phyloP scores from a whole-genome alignment of 176 grass and related monocot genomes.

The Cocos nucifera region DNA sequence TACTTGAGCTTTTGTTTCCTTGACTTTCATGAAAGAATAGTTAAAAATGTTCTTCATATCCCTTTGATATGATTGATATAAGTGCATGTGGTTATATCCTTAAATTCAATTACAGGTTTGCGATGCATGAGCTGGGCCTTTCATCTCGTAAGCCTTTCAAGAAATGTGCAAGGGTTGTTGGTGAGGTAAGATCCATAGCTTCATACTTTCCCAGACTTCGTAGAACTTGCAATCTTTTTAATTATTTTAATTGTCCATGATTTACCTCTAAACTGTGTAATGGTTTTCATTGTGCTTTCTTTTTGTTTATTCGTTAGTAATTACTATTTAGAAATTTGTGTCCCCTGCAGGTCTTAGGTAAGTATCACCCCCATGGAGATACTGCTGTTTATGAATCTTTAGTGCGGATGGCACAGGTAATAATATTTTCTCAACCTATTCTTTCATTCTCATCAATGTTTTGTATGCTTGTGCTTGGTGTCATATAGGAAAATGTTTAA shows the following conservation, averaged over 20 bases:
- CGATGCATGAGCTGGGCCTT: constrained; percentile 96
- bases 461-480: no score
- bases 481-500: no score
- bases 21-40: no score
- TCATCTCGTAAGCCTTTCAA: constrained; percentile 84
- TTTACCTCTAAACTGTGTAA: no score
- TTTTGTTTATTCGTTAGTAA: no score
- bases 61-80: constrained; percentile 12
- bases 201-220: no score
- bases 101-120: constrained; percentile 50
- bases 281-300: no score
- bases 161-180: constrained; percentile 94
- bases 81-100: neutral
- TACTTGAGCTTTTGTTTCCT: no score
- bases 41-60: neutral
- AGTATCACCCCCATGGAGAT: constrained; percentile 96
- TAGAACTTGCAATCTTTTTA: no score
- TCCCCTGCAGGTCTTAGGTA: constrained; percentile 70
- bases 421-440: constrained; percentile 2
- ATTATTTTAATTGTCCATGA: no score
- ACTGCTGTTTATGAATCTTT: constrained; percentile 80
- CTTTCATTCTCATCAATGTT: no score
- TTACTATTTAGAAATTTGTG: no score
- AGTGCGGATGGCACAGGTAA: constrained; percentile 98
- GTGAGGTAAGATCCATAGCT: constrained; percentile 55